A percentile compares a stretch with the other conserved stretches of the same genome.
phyloP scores from a whole-genome alignment of 2,329 filamentous ascomycete genomes.

The Aureobasidium mangrovei region DNA sequence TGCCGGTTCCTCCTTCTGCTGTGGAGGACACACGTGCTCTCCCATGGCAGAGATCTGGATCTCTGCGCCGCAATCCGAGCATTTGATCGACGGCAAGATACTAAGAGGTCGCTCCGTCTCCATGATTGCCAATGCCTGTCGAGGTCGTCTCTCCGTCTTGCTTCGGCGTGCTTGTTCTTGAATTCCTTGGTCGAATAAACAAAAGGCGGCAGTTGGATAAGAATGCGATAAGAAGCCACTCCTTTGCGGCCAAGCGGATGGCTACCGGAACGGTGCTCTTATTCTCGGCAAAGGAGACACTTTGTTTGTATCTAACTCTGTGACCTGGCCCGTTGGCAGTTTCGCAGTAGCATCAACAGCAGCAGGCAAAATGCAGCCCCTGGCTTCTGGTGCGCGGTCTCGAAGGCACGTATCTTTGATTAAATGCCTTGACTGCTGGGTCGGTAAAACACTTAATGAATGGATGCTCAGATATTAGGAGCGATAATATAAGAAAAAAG shows the following conservation, averaged over 20 bases:
- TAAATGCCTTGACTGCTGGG: not conserved
- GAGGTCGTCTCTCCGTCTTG: not conserved
- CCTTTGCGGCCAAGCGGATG: not conserved
- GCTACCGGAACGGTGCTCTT: not conserved
- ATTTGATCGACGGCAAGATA: conserved; percentile 78
- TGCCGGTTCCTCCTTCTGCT: not conserved
- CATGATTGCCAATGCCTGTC: conserved; percentile 6
- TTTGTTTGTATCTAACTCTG: conserved; percentile 7
- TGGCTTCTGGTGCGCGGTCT: conserved; percentile 7
- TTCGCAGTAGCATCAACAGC: conserved; percentile 8
- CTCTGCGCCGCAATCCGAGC: conserved; percentile 66
- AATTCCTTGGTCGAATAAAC: conserved; percentile 2
- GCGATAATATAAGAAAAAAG: not conserved
- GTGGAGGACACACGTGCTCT: conserved; percentile 59
- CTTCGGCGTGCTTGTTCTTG: not conserved
- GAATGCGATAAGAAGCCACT: conserved; percentile 1
- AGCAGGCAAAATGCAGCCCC: conserved; percentile 6
- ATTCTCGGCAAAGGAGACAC: not conserved
- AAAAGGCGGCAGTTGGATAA: conserved; percentile 7
- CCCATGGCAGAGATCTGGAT: conserved; percentile 81
- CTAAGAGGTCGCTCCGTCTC: conserved; percentile 31
- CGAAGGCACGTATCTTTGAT: conserved; percentile 8
- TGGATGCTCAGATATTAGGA: conserved; percentile 8
- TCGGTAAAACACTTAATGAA: conserved; percentile 3
- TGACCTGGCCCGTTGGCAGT: conserved; percentile 7